A percentile compares a stretch with the other conserved stretches of the same genome.
Evolutionary conservation across 2,329 filamentous ascomycete genomes (phyloP).

Genomic region (Eurotiales sp.): DNA sequence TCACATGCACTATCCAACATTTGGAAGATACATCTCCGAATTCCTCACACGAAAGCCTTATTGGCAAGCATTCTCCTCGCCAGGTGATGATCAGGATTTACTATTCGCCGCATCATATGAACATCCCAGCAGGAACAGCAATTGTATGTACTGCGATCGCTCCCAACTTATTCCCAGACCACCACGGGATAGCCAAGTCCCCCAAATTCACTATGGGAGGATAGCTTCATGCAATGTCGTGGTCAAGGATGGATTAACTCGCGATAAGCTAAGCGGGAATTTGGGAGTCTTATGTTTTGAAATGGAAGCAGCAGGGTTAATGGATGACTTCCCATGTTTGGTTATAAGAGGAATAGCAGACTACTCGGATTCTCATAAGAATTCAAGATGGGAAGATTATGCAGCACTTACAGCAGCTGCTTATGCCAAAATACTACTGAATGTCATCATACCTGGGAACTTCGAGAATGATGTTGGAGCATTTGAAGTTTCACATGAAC

Average conservation of each 20-base stretch:
- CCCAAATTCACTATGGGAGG: background rate
- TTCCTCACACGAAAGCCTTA: background rate
- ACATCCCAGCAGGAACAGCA: background rate
- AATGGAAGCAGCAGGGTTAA: background rate
- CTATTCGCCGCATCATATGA: background rate
- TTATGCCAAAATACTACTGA: background rate
- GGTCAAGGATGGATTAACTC: background rate
- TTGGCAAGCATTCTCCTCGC: background rate
- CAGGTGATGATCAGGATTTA: background rate
- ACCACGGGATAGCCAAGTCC: background rate
- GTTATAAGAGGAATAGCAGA: background rate
- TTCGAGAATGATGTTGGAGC: background rate
- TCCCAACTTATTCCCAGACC: background rate
- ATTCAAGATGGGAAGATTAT: background rate
- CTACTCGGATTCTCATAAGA: background rate
- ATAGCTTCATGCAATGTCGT: background rate
- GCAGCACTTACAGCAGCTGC: background rate
- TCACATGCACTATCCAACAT: background rate
- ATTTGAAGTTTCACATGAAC: background rate
- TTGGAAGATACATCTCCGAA: background rate
- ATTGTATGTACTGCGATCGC: background rate
- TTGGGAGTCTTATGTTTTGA: background rate
- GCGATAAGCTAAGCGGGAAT: background rate
- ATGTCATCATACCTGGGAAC: background rate
- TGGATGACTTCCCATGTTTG: background rate